Evolutionary conservation across 2,329 filamentous ascomycete species (phyloP), one percentile per base, ranked within the genome.

Genomic region (Tricladium varicosporioides): DNA sequence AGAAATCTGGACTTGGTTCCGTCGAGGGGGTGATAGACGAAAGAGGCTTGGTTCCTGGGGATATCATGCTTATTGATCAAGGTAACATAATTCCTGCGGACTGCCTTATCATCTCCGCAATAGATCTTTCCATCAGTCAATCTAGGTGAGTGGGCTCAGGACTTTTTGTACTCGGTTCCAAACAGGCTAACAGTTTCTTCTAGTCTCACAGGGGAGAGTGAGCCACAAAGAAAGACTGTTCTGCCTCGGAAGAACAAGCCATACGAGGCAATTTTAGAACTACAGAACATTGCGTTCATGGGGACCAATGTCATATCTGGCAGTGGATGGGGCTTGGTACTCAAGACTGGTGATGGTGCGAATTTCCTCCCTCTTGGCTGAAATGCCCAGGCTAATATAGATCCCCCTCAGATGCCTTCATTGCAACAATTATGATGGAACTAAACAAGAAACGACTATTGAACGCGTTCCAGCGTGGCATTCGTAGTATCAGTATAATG

Each of bases 81-180:
- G 58, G 58, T 2, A 46, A 49, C 16, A 33, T 46, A 14, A 40
- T 60, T 19, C 47, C 58, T 22, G 54, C 58, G 45, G 54, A 57
- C 22, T 60, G 54, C 42, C 47, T 54, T 5, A 14, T 52, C 22
- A 13, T 60, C 40, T 19, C 51, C 11, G 32, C 50, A 14, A 48
- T 36, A 10, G 54, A 60, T 46, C 48, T 60, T n/a, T 53, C 49
- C 19, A 43, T 60, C 19, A 40, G 50, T 27, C 58, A 60, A 27
- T 54, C 58, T 42, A 60, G 48, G 48, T 22, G 11, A 27, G 33
- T 27, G n/a, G 10, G 36, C 4, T 27, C 22, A 27, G 7, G 22
- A 27, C 22, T 27, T 27, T 3, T 27, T 27, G 22, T 27, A 27
- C 7, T 27, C 4, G 7, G 22, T 27, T 27, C 22, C 22, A 27